A percentile compares a stretch with the other conserved stretches of the same genome.
These are phyloP conservation scores for Neocatenulostroma microsporum DNA, from an alignment of 2,329 filamentous ascomycete species.

Conservation along the genomic window DNA sequence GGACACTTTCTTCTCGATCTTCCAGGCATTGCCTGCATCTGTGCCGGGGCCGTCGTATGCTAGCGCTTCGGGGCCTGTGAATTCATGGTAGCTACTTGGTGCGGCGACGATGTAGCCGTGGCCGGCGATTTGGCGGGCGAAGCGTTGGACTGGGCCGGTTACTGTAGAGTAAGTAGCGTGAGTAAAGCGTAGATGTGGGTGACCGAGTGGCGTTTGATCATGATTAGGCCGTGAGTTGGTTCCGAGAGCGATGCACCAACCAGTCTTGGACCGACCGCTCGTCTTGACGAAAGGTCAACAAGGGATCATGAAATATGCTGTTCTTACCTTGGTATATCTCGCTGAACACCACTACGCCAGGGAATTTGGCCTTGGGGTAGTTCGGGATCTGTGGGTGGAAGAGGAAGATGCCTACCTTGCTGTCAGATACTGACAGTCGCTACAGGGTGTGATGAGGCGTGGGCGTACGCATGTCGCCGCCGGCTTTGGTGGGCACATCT, in stretches of 20 bases:
- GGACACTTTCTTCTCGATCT: conserved; percentile 67
- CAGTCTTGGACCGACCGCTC: too few relatives aligned
- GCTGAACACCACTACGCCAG: conserved; percentile 79
- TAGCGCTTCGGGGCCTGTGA: conserved; percentile 73
- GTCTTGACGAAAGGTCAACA: too few relatives aligned
- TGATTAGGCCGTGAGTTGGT: too few relatives aligned
- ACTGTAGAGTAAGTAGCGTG: conserved; percentile 44
- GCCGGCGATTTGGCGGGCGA: conserved; percentile 83
- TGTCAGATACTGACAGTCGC: conserved; percentile 10
- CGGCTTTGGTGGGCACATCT: conserved; percentile 53
- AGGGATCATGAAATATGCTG: too few relatives aligned
- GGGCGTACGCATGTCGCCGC: conserved; percentile 51
- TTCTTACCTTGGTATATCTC: conserved; percentile 86
- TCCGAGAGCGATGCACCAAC: too few relatives aligned
- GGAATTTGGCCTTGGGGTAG: conserved; percentile 84
- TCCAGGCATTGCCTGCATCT: conserved; percentile 78
- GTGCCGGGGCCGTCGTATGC: conserved; percentile 84
- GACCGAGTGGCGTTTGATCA: too few relatives aligned
- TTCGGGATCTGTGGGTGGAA: conserved; percentile 79
- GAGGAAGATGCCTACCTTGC: conserved; percentile 65
- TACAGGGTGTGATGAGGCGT: not conserved
- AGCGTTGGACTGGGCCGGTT: conserved; percentile 80
- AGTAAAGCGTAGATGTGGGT: too few relatives aligned
- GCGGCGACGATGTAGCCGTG: conserved; percentile 91
- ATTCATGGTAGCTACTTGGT: conserved; percentile 88